A percentile compares a stretch with the other conserved stretches of the same genome.
phyloP scores from a whole-genome alignment of 73 alveolate genomes.

The Vitrella brassicaformis region DNA sequence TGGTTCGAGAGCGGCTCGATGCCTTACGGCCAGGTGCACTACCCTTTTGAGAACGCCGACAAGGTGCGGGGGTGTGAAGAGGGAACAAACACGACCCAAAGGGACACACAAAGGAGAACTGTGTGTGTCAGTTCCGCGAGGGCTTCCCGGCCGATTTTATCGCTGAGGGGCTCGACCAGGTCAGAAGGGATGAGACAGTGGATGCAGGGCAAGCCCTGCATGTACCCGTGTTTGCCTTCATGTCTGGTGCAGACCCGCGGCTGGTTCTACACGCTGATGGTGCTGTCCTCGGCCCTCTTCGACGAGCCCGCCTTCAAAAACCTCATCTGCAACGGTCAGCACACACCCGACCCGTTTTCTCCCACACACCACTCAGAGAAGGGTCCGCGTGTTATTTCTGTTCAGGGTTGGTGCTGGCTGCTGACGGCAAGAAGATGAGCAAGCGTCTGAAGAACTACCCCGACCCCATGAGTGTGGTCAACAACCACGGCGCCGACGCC shows the following conservation, averaged over 20 bases:
- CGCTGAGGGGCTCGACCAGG: conserved; percentile 99
- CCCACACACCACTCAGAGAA: too few species aligned
- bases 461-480: conserved; percentile 79
- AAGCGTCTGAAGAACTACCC: conserved; percentile 92
- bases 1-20: conserved; percentile 98
- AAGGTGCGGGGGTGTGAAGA: neutral
- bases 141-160: conserved; percentile 98
- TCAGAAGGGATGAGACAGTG: conserved; percentile 78
- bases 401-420: conserved; percentile 51
- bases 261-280: conserved; percentile 97
- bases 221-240: conserved; percentile 58
- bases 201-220: neutral
- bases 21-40: conserved; percentile 95
- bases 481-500: conserved; percentile 85
- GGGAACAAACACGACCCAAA: too few species aligned
- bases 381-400: too few species aligned
- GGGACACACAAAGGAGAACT: neutral
- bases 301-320: conserved; percentile 88
- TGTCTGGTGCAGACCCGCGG: conserved; percentile 92
- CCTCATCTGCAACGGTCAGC: conserved; percentile 87
- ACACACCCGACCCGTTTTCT: conserved; percentile 18
- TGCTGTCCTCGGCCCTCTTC: conserved; percentile 82
- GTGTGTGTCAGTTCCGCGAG: conserved; percentile 52
- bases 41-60: conserved; percentile 67
- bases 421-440: conserved; percentile 93